Conservation (phyloP, 2,329 filamentous ascomycete genomes). For the Penicillium sp. region DNA sequence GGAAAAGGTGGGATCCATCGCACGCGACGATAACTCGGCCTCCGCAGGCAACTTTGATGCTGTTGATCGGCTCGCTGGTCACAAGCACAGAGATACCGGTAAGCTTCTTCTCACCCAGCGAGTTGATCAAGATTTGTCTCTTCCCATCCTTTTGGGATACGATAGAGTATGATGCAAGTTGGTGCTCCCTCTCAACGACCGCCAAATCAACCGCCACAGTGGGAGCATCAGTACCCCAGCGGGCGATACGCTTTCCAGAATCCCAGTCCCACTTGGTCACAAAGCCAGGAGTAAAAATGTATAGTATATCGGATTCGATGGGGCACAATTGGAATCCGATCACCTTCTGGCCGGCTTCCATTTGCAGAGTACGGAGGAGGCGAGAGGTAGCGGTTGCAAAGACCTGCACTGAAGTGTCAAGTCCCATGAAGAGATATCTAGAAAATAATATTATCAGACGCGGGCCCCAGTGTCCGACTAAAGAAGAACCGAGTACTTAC, state of each 20-base stretch:
- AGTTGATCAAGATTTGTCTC: conserved; percentile 40
- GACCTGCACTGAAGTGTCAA: conserved; percentile 76
- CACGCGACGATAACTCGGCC: conserved; percentile 48
- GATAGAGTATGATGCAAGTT: conserved; percentile 47
- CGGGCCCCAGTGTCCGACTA: conserved; percentile 8
- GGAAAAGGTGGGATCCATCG: conserved; percentile 57
- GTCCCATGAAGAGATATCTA: conserved; percentile 76
- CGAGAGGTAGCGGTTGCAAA: conserved; percentile 84
- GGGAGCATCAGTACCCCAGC: conserved; percentile 51
- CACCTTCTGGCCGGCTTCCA: conserved; percentile 56
- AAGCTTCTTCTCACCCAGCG: conserved; percentile 30
- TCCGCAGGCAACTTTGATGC: conserved; percentile 37
- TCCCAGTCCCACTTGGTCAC: conserved; percentile 67
- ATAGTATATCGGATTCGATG: conserved; percentile 58
- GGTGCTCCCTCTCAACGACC: conserved; percentile 33
- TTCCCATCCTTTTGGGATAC: conserved; percentile 46
- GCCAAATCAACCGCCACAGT: conserved; percentile 41
- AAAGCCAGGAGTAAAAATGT: conserved; percentile 59
- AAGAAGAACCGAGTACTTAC: conserved; percentile 39
- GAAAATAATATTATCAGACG: background rate
- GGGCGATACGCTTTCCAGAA: conserved; percentile 50
- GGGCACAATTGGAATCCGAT: conserved; percentile 60
- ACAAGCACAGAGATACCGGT: conserved; percentile 37
- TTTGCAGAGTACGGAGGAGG: conserved; percentile 72
- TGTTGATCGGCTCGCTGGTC: conserved; percentile 37